phyloP scores from a whole-genome alignment of 106 monocot genomes.

The Vanilla planifolia region DNA sequence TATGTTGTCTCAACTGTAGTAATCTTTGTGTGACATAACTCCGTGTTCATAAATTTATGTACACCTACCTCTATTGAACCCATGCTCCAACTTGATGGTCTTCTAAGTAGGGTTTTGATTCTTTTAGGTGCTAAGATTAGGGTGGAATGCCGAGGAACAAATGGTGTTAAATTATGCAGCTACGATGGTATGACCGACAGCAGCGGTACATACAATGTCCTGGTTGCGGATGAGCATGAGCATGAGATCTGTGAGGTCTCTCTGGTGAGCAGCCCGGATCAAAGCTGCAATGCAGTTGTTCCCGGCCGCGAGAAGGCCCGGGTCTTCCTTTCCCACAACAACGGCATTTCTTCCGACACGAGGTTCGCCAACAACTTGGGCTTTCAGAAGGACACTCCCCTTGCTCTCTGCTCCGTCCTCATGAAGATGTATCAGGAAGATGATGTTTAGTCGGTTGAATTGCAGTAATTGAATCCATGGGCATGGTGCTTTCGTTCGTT shows the following conservation, averaged over 20 bases:
- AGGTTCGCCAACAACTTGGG: conserved; percentile 76
- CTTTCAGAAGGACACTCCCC: conserved; percentile 35
- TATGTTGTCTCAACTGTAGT: too few species aligned
- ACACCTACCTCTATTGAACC: too few species aligned
- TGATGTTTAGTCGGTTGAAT: conserved; percentile 6
- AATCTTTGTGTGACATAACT: too few species aligned
- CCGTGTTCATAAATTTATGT: too few species aligned
- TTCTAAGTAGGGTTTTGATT: too few species aligned
- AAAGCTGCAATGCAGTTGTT: conserved; percentile 27
- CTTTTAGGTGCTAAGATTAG: conserved; percentile 67
- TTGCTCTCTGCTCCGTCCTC: conserved; percentile 39
- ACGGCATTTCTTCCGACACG: conserved; percentile 55
- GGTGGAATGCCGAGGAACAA: conserved; percentile 53
- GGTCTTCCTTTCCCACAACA: conserved; percentile 75
- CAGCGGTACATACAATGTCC: conserved; percentile 67
- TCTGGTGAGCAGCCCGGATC: conserved; percentile 64
- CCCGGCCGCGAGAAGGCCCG: conserved; percentile 67
- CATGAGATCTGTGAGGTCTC: conserved; percentile 62
- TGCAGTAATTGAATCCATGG: background rate
- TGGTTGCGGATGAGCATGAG: conserved; percentile 51
- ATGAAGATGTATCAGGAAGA: conserved; percentile 56
- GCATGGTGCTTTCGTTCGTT: background rate
- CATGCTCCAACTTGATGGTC: too few species aligned
- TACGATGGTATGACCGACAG: conserved; percentile 58
- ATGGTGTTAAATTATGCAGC: conserved; percentile 34